phyloP scores from a whole-genome alignment of 495 filamentous ascomycete genomes.

The Xylaria scruposa region DNA sequence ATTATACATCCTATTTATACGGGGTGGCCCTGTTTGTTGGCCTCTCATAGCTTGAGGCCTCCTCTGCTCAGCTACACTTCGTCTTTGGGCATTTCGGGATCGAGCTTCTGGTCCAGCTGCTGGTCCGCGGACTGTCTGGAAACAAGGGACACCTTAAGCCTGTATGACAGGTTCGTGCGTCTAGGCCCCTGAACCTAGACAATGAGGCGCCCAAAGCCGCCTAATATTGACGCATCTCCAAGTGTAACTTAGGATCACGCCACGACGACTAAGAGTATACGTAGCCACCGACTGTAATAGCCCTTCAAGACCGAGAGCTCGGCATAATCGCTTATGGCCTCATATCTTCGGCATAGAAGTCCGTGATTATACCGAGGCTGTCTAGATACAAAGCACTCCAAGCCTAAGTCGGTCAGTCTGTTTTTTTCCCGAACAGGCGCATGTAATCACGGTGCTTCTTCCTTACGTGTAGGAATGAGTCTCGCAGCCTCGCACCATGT shows the following conservation, averaged over 20 bases:
- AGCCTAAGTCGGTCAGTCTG: background rate
- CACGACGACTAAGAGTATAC: background rate
- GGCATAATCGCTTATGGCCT: background rate
- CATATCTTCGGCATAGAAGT: background rate
- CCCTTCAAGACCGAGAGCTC: background rate
- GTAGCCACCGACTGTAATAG: background rate
- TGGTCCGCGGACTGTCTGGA: background rate
- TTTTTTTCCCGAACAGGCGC: background rate
- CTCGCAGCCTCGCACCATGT: background rate
- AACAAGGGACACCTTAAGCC: background rate
- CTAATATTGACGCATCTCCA: background rate
- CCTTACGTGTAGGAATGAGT: background rate
- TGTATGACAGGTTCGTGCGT: background rate
- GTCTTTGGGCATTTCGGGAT: background rate
- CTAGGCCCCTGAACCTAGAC: background rate
- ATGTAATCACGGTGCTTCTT: background rate
- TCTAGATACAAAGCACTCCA: background rate
- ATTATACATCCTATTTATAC: background rate
- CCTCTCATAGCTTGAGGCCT: constrained; percentile 15
- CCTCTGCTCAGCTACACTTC: background rate
- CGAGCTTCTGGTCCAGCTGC: background rate
- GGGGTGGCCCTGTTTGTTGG: background rate
- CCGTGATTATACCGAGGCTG: background rate
- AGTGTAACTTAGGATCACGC: background rate
- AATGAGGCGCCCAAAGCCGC: background rate